Conservation (phyloP, 805 yeast species). For the Scheffersomyces lignosus region DNA sequence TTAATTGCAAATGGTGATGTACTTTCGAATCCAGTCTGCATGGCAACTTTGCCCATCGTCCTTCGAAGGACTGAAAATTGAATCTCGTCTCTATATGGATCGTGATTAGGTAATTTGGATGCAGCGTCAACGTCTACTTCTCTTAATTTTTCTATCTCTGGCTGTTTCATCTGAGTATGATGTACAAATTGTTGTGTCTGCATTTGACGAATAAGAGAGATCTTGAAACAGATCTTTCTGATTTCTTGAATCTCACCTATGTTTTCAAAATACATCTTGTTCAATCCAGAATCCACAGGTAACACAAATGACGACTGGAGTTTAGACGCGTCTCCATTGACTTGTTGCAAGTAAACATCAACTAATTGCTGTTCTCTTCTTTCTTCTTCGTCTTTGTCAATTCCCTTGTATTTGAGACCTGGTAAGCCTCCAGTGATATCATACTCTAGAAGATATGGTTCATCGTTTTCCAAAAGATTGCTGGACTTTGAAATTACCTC, state of each 20-base stretch:
- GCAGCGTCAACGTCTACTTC: slow-evolving; percentile 82
- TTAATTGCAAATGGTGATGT: slow-evolving; percentile 77
- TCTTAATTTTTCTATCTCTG: slow-evolving; percentile 58
- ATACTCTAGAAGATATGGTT: slow-evolving; percentile 74
- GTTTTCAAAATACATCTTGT: slow-evolving; percentile 60
- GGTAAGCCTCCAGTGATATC: slow-evolving; percentile 84
- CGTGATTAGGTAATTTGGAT: slow-evolving; percentile 72
- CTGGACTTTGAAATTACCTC: slow-evolving; percentile 43
- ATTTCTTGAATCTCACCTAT: slow-evolving; percentile 83
- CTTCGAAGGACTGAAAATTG: slow-evolving; percentile 67
- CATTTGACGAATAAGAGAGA: slow-evolving; percentile 84
- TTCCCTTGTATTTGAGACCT: slow-evolving; percentile 53
- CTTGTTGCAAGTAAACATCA: slow-evolving; percentile 31
- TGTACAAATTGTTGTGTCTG: slow-evolving; percentile 79
- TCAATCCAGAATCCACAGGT: slow-evolving; percentile 55
- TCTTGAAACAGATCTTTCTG: slow-evolving; percentile 83
- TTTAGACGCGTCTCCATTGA: slow-evolving; percentile 22
- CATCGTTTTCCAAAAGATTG: slow-evolving; percentile 53
- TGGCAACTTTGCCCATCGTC: slow-evolving; percentile 72
- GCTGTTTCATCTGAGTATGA: slow-evolving; percentile 70
- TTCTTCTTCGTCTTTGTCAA: slow-evolving; percentile 44
- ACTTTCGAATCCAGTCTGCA: slow-evolving; percentile 91
- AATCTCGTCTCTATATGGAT: slow-evolving; percentile 55
- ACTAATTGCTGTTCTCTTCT: slow-evolving; percentile 35
- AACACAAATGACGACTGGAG: slow-evolving; percentile 30